phyloP scores from a whole-genome alignment of 805 yeast genomes.

The Hemisphaericaspora nanyangensis region DNA sequence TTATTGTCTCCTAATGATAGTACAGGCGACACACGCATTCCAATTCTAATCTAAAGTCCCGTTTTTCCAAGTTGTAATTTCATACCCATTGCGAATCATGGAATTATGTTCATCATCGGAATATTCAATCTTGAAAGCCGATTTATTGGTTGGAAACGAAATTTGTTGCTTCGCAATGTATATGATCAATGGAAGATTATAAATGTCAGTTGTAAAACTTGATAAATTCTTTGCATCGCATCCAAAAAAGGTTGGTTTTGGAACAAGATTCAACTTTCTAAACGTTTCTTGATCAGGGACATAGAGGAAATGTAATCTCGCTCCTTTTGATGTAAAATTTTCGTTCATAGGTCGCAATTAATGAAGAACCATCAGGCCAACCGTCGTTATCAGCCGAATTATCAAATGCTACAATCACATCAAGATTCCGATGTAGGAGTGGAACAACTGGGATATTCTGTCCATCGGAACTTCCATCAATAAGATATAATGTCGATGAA shows the following conservation, averaged over 20 bases:
- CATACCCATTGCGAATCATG: conserved; percentile 73
- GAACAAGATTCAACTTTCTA: conserved; percentile 54
- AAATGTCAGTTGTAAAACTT: conserved; percentile 29
- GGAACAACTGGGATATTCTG: conserved; percentile 38
- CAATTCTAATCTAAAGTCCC: conserved; percentile 65
- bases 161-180: conserved; percentile 73
- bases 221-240: conserved; percentile 68
- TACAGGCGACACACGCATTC: conserved; percentile 70
- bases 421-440: conserved; percentile 30
- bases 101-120: conserved; percentile 50
- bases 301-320: conserved; percentile 67
- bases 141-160: conserved; percentile 63
- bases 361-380: conserved; percentile 39
- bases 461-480: conserved; percentile 41
- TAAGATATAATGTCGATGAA: conserved; percentile 25
- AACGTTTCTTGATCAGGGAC: conserved; percentile 71
- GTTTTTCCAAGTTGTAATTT: conserved; percentile 61
- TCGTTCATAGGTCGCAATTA: conserved; percentile 29
- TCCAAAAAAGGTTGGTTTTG: conserved; percentile 78
- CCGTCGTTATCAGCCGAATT: conserved; percentile 23
- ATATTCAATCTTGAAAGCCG: conserved; percentile 66
- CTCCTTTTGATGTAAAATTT: conserved; percentile 43
- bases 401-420: conserved; percentile 40
- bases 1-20: conserved; percentile 72
- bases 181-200: conserved; percentile 70